phyloP scores from a whole-genome alignment of 768 basidiomycete species.

The Termitomyces sp. region DNA sequence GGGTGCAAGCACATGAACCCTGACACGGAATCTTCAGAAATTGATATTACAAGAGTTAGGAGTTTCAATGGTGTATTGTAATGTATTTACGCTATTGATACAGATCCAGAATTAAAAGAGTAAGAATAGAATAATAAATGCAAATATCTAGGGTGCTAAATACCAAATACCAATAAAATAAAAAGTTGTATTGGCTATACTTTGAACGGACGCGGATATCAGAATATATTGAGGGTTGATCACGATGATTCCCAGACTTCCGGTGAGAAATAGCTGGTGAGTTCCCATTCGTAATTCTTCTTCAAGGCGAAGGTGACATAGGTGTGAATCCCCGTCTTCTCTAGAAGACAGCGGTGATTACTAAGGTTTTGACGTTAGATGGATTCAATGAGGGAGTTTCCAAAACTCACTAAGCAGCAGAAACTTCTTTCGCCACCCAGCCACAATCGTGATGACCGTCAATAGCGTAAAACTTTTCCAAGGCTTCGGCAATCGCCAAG shows the following conservation, averaged over 20 bases:
- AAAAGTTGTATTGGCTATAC: neutral
- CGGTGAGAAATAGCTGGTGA: slow-evolving; percentile 28
- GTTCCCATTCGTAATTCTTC: slow-evolving; percentile 22
- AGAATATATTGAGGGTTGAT: neutral
- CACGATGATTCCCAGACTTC: slow-evolving; percentile 17
- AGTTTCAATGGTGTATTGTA: neutral
- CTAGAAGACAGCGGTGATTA: slow-evolving; percentile 18
- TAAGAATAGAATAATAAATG: neutral
- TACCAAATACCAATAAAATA: neutral
- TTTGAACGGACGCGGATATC: neutral
- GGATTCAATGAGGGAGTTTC: neutral
- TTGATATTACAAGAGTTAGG: neutral
- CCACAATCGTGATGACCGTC: slow-evolving; percentile 14
- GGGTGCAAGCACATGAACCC: too few species aligned
- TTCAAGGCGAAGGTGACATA: slow-evolving; percentile 26
- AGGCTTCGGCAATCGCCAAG: slow-evolving; percentile 17
- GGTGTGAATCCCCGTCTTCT: slow-evolving; percentile 22
- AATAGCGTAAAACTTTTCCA: slow-evolving; percentile 20
- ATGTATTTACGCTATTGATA: neutral
- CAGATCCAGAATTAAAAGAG: neutral
- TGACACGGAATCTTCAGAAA: neutral
- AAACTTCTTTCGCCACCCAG: slow-evolving; percentile 25
- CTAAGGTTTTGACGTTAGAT: slow-evolving; percentile 9
- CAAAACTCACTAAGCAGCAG: slow-evolving; percentile 20
- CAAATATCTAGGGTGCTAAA: neutral